Conservation (phyloP, 352 stramenopile genomes). For the Phytophthora tubulina region DNA sequence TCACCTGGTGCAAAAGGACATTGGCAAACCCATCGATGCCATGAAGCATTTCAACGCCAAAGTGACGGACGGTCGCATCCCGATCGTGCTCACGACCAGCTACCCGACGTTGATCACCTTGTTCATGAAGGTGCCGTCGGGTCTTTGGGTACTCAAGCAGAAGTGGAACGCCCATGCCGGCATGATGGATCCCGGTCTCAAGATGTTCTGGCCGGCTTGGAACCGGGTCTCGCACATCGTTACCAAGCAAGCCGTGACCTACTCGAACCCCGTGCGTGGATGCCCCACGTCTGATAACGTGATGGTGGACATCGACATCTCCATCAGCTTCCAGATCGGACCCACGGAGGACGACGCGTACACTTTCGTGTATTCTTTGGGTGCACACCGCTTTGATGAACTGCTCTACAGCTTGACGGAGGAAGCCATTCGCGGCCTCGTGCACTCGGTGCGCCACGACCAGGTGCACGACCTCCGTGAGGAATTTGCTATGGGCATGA, state of each 20-base stretch:
- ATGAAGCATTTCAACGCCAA: slow-evolving; percentile 72
- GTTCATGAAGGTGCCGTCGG: slow-evolving; percentile 72
- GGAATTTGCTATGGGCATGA: slow-evolving; percentile 86
- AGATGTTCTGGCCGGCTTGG: slow-evolving; percentile 81
- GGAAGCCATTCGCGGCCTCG: slow-evolving; percentile 81
- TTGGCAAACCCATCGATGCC: slow-evolving; percentile 61
- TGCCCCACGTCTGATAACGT: slow-evolving; percentile 89
- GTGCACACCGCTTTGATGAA: slow-evolving; percentile 85
- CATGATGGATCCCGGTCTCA: slow-evolving; percentile 83
- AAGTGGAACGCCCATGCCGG: slow-evolving; percentile 85
- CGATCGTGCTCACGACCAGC: slow-evolving; percentile 67
- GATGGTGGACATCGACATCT: slow-evolving; percentile 92
- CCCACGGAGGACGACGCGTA: slow-evolving; percentile 79
- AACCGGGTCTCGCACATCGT: slow-evolving; percentile 89
- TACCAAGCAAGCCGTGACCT: slow-evolving; percentile 87
- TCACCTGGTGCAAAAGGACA: slow-evolving; percentile 64
- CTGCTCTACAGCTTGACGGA: slow-evolving; percentile 84
- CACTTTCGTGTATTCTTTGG: slow-evolving; percentile 89
- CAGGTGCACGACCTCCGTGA: slow-evolving; percentile 85
- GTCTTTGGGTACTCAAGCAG: slow-evolving; percentile 85
- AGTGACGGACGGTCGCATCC: slow-evolving; percentile 61
- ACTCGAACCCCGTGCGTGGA: slow-evolving; percentile 73
- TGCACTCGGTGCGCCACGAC: slow-evolving; percentile 86
- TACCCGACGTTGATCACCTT: slow-evolving; percentile 64
- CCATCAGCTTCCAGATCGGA: slow-evolving; percentile 89